Evolutionary conservation across 805 yeast species (phyloP).

Genomic region (Nakazawaea ernobii): DNA sequence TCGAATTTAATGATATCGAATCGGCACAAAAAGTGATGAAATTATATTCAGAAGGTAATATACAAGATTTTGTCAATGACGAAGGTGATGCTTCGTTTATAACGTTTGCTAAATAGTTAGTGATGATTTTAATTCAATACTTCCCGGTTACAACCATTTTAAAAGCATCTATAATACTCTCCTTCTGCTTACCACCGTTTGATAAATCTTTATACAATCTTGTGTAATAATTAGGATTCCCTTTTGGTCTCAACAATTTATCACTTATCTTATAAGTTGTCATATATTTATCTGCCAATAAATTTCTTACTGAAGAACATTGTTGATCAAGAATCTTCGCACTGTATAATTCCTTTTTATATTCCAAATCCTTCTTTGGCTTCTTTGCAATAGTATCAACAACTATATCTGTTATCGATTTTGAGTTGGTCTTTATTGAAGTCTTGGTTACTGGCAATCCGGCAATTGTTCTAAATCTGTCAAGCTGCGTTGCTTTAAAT

Average conservation of each 20-base stretch:
- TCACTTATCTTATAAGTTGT: conserved; percentile 60
- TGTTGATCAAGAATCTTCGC: conserved; percentile 46
- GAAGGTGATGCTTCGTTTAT: conserved; percentile 17
- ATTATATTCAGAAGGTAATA: conserved; percentile 15
- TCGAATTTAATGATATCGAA: conserved; percentile 62
- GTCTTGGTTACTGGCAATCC: conserved; percentile 35
- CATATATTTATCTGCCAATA: conserved; percentile 56
- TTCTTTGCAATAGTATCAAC: conserved; percentile 12
- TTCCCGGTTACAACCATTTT: conserved; percentile 75
- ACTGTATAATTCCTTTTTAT: conserved; percentile 44
- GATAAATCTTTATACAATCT: conserved; percentile 64
- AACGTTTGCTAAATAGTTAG: conserved; percentile 25
- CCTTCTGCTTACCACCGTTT: conserved; percentile 58
- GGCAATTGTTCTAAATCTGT: conserved; percentile 47
- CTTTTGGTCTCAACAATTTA: conserved; percentile 71
- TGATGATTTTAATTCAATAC: conserved; percentile 22
- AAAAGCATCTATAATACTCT: conserved; percentile 57
- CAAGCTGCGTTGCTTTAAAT: conserved; percentile 61
- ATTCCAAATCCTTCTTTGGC: conserved; percentile 26
- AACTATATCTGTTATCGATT: conserved; percentile 17
- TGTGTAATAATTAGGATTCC: conserved; percentile 74
- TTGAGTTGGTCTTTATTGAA: conserved; percentile 29
- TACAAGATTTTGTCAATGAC: conserved; percentile 12
- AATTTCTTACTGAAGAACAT: conserved; percentile 48
- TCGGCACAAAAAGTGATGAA: conserved; percentile 33